Evolutionary conservation across 495 filamentous ascomycete species (phyloP).

Genomic region (Penicillium flavigenum): DNA sequence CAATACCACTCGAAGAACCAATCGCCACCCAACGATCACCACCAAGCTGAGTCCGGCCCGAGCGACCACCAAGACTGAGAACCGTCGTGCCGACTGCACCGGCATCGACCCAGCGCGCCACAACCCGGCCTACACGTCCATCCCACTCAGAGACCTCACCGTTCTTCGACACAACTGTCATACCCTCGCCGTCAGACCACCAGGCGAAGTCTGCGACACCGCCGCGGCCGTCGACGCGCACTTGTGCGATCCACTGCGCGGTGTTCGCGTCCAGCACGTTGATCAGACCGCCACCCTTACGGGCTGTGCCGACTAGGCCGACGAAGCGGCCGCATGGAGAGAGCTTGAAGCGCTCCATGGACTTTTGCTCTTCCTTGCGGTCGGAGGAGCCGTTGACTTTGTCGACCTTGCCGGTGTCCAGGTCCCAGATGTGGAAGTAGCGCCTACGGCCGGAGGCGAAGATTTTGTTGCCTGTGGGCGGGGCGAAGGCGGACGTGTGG

Average conservation of each 20-base stretch:
- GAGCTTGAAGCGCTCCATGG: slow-evolving; percentile 85
- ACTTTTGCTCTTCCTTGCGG: slow-evolving; percentile 78
- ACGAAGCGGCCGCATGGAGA: slow-evolving; percentile 84
- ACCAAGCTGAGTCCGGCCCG: slow-evolving; percentile 60
- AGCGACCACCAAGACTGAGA: slow-evolving; percentile 69
- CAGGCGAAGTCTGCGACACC: slow-evolving; percentile 88
- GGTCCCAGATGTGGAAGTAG: slow-evolving; percentile 94
- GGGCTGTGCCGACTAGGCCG: slow-evolving; percentile 70
- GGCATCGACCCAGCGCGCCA: slow-evolving; percentile 86
- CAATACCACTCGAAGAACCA: slow-evolving; percentile 78
- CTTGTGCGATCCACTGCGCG: slow-evolving; percentile 83
- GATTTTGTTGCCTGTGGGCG: slow-evolving; percentile 51
- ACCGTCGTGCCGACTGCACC: slow-evolving; percentile 84
- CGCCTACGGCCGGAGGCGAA: slow-evolving; percentile 82
- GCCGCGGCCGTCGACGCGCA: slow-evolving; percentile 75
- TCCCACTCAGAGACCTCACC: slow-evolving; percentile 95
- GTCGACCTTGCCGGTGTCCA: slow-evolving; percentile 74
- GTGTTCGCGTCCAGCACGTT: slow-evolving; percentile 81
- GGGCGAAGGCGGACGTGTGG: slow-evolving; percentile 72
- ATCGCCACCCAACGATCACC: slow-evolving; percentile 85
- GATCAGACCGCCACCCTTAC: slow-evolving; percentile 82
- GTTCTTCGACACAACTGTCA: slow-evolving; percentile 76
- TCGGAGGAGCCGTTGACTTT: slow-evolving; percentile 70
- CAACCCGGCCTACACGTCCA: slow-evolving; percentile 58
- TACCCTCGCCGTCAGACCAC: slow-evolving; percentile 78